A percentile compares a stretch with the other conserved stretches of the same genome.
These are phyloP conservation scores for Pseudogymnoascus sp. DNA, from an alignment of 2,329 filamentous ascomycete genomes.

Conservation along the genomic window DNA sequence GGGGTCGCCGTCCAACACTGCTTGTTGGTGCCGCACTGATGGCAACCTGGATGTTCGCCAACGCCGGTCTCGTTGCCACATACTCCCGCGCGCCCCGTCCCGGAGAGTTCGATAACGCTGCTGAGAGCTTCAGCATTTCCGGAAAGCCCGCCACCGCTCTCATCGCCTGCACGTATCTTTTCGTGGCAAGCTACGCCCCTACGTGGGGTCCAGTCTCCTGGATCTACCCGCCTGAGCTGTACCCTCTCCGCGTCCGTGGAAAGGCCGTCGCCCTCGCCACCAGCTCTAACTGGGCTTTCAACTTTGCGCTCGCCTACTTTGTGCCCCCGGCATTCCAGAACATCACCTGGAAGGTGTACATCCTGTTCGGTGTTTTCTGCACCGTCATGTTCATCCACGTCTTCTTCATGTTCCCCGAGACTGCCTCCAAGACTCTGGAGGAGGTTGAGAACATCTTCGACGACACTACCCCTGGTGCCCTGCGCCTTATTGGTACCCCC, in stretches of 20 bases:
- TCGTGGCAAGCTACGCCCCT: slow-evolving; percentile 45
- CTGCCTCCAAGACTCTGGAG: slow-evolving; percentile 45
- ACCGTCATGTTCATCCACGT: slow-evolving; percentile 42
- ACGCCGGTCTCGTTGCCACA: slow-evolving; percentile 37
- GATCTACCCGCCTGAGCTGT: slow-evolving; percentile 42
- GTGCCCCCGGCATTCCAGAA: slow-evolving; percentile 38
- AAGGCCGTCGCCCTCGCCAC: slow-evolving; percentile 47
- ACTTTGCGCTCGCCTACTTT: slow-evolving; percentile 42
- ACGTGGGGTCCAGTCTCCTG: slow-evolving; percentile 38
- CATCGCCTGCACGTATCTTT: slow-evolving; percentile 58
- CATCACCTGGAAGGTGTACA: slow-evolving; percentile 44
- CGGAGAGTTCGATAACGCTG: slow-evolving; percentile 31
- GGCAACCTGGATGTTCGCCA: slow-evolving; percentile 36
- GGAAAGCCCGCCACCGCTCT: slow-evolving; percentile 46
- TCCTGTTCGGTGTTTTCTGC: slow-evolving; percentile 45
- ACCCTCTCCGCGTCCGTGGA: slow-evolving; percentile 39
- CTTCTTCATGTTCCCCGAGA: slow-evolving; percentile 50
- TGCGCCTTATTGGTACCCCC: slow-evolving; percentile 11
- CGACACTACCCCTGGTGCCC: slow-evolving; percentile 33
- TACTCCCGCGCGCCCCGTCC: slow-evolving; percentile 31
- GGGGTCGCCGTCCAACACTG: slow-evolving; percentile 63
- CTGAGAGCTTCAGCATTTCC: slow-evolving; percentile 40
- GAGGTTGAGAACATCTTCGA: slow-evolving; percentile 46
- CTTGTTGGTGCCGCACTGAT: slow-evolving; percentile 52
- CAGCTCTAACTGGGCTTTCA: slow-evolving; percentile 43